Conservation (phyloP, 139 green algal species). For the Prasinococcaceae sp. region DNA sequence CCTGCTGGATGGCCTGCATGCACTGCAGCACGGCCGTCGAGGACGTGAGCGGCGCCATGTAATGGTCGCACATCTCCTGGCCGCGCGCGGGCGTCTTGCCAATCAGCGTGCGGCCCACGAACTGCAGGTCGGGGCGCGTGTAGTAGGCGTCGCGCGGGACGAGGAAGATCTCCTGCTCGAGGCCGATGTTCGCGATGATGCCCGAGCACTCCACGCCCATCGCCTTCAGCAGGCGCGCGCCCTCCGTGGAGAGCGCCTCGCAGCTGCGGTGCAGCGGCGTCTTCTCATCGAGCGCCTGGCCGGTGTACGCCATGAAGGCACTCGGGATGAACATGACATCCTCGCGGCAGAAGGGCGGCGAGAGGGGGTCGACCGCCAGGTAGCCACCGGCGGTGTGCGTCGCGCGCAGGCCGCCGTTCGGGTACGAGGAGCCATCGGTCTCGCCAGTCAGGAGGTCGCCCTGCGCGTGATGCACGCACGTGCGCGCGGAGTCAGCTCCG, state of each 20-base stretch:
- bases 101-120: constrained; percentile 14
- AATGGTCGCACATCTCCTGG: constrained; percentile 20
- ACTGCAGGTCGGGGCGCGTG: constrained; percentile 20
- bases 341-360: constrained; percentile 10
- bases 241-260: constrained; percentile 9
- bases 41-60: constrained; percentile 18
- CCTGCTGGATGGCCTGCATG: constrained; percentile 19
- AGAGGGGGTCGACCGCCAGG: constrained; percentile 15
- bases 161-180: constrained; percentile 26
- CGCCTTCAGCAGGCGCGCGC: constrained; percentile 14
- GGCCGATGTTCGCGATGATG: constrained; percentile 12
- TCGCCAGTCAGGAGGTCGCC: constrained; percentile 15
- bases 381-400: constrained; percentile 22
- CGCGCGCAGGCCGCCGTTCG: constrained; percentile 18
- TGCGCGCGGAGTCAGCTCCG: too few species aligned
- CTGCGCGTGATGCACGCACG: too few species aligned
- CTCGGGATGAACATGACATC: constrained; percentile 18
- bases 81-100: constrained; percentile 10
- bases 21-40: constrained; percentile 4
- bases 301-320: constrained; percentile 13
- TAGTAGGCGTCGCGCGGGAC: constrained; percentile 11
- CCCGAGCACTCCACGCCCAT: constrained; percentile 3
- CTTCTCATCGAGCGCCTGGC: constrained; percentile 18
- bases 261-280: constrained; percentile 12
- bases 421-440: constrained; percentile 21